phyloP scores from a whole-genome alignment of 306 rosid species.

The Pyrus pyrifolia region DNA sequence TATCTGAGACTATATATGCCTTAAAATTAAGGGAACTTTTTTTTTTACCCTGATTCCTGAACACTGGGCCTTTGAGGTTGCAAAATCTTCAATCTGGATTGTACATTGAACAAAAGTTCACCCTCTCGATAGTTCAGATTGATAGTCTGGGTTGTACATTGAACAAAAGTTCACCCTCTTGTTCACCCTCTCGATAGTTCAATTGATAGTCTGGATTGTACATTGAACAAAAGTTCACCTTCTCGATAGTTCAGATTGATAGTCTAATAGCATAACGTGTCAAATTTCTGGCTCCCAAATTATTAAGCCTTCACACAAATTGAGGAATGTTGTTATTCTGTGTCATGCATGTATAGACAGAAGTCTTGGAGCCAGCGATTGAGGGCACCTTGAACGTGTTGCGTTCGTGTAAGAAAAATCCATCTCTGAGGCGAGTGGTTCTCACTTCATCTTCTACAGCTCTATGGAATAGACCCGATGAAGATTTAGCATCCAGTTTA shows the following conservation, averaged over 20 bases:
- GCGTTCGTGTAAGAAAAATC: constrained; percentile 65
- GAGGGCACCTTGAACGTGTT: constrained; percentile 76
- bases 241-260: not conserved
- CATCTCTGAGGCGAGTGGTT: constrained; percentile 53
- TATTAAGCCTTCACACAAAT: not conserved
- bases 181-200: not conserved
- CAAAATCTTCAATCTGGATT: not conserved
- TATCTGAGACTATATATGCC: not conserved
- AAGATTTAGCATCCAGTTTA: constrained; percentile 48
- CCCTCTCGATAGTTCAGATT: not conserved
- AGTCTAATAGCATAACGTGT: not conserved
- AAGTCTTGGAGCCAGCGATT: constrained; percentile 63
- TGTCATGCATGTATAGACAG: constrained; percentile 29
- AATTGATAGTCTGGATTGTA: too few species aligned
- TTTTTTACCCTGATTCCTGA: not conserved
- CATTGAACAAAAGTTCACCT: not conserved
- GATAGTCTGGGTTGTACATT: too few species aligned
- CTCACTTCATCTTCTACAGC: constrained; percentile 86
- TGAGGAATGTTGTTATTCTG: not conserved
- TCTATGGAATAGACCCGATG: constrained; percentile 34
- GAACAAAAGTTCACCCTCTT: not conserved
- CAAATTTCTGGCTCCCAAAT: not conserved
- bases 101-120: not conserved
- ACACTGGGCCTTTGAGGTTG: not conserved
- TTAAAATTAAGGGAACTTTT: not conserved